Base-by-base conservation (phyloP, 441 rosid species). In the Pelargonium citronellum region DNA sequence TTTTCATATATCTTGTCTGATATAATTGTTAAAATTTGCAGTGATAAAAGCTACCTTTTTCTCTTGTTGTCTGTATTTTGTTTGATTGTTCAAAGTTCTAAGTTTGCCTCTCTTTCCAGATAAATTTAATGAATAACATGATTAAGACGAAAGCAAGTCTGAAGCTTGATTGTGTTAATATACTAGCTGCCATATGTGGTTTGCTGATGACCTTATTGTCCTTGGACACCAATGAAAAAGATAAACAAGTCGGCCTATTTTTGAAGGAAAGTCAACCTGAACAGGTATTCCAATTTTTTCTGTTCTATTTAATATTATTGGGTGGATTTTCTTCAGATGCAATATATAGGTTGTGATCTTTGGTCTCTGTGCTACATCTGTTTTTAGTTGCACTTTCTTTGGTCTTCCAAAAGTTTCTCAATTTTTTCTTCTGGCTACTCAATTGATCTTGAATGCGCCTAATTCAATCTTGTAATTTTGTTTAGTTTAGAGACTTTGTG, bases 141-240 rank as follows among this genome's bases (percentile, higher is more conserved):
- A 72, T 83, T 65, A 82, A 77, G 79, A 80, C 65, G 66, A 88
- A 78, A 78, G 77, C 70, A 43, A 82, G 78, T 83, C 81, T 69
- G 71, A 92, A 87, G 83, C 89, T 86, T 69, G 87, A 88, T 79
- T 88, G 97, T 83, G 72, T 70, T 79, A 82, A 84, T 72, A 69
- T 92, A 64, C 78, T 92, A 75, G 84, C 80, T 75, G 87, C 88
- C 72, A 72, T 86, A 61, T 79, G 80, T 74, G 73, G 79, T 79
- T 75, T 95, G 79, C 80, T 91, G 51, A 77, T 66, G 67, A 76
- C 81, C 43, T 79, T 88, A 64, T 72, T 84, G 68, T 81, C 87
- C n/a, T 61, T 71, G 71, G 81, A 78, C 74, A 60, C 57, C 7
- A 34, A 34, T 71, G 79, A 72, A 76, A 74, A 74, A 74, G 65